Evolutionary conservation across 371 early-diverging fungal species (phyloP), one percentile per base, ranked within the genome.

Genomic region (Smittium culicis): DNA sequence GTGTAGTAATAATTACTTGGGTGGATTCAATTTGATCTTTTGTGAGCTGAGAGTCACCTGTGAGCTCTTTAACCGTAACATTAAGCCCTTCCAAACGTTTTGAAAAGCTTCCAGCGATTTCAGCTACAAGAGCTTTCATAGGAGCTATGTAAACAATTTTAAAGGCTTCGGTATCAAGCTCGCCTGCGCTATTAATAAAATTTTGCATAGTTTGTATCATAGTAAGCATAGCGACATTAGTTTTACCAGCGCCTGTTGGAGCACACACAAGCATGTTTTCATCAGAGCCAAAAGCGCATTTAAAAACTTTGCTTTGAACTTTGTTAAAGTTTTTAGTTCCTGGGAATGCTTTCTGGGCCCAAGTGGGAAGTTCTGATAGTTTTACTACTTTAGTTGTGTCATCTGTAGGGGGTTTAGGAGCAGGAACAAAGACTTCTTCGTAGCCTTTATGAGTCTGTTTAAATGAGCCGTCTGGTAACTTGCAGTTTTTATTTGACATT

Each of bases 131-230:
- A 5, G 99, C 99, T 76, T 98, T 99, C 99, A 99, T 99, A 2
- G 99, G 99, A 3, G 99, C 99, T 72, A 99, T 86, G 79, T 99
- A 99, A 35, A 99, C 90, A 72, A 99, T 91, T 80, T 97, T 98
- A 84, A 94, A 94, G 0, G 77, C 75, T 69, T 94, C 93, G 69
- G 86, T 71, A 66, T 87, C 86, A 66, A 94, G 84, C 1, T 75
- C 72, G n/a, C 91, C 91, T 1, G 89, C 88, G 1, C 82, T 80
- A 66, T 93, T 83, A 34, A 86, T 81, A 75, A 89, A 79, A 73
- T 92, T 86, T 59, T 83, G 83, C 65, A 95, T 80, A 73, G 91
- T 89, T 58, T 87, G 87, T 33, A 98, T 80, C 66, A 98, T 91
- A 8, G 94, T 89, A 35, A 98, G 80, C 90, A 97, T 92, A 33